Conservation (phyloP, 208 protist species). For the Phytomonas sp. region DNA sequence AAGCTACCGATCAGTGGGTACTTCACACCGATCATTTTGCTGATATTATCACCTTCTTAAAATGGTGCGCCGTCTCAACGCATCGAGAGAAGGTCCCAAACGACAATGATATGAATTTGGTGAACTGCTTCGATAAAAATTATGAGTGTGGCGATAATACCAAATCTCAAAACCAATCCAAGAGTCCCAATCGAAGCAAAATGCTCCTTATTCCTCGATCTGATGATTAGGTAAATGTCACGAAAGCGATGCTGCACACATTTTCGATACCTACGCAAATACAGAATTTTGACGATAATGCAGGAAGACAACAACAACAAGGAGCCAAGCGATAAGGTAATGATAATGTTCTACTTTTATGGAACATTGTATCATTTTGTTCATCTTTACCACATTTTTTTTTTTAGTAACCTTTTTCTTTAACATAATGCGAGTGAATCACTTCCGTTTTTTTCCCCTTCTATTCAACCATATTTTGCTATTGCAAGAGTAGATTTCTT, state of each 20-base stretch:
- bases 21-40: constrained; percentile 74
- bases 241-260: neutral
- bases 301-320: neutral
- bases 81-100: constrained; percentile 53
- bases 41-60: constrained; percentile 64
- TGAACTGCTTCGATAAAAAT: neutral
- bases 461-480: neutral
- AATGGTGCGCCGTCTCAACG: constrained; percentile 70
- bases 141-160: neutral
- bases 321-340: neutral
- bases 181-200: neutral
- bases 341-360: neutral
- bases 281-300: neutral
- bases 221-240: neutral
- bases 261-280: neutral
- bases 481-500: neutral
- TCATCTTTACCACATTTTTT: neutral
- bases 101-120: neutral
- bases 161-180: neutral
- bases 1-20: constrained; percentile 52
- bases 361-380: neutral
- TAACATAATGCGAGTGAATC: neutral
- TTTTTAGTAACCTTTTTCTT: neutral
- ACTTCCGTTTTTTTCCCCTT: neutral
- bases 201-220: neutral